Evolutionary conservation across 371 early-diverging fungal species (phyloP).

Genomic region (Choanephora cucurbitarum): DNA sequence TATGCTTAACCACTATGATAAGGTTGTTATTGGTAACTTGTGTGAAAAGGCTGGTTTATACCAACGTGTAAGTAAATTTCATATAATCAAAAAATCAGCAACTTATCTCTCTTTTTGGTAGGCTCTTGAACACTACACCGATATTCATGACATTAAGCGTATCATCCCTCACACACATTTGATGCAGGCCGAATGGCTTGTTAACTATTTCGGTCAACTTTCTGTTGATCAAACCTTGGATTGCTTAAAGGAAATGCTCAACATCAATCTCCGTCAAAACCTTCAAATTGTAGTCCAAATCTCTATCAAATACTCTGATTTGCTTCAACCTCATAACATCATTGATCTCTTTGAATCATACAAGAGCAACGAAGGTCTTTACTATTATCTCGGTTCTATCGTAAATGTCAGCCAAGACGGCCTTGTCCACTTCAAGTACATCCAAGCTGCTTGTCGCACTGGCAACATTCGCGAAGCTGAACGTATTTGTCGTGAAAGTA

Average conservation of each 20-base stretch:
- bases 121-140: conserved; percentile 96
- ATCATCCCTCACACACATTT: conserved; percentile 89
- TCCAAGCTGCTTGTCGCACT: conserved; percentile 92
- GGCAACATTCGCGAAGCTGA: conserved; percentile 98
- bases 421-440: conserved; percentile 97
- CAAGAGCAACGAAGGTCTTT: conserved; percentile 93
- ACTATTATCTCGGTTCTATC: conserved; percentile 92
- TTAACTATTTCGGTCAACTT: conserved; percentile 90
- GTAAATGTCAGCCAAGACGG: conserved; percentile 94
- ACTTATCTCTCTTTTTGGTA: conserved; percentile 14
- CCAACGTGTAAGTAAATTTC: conserved; percentile 86
- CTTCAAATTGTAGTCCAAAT: conserved; percentile 93
- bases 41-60: conserved; percentile 97
- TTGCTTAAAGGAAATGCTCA: conserved; percentile 89
- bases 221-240: conserved; percentile 94
- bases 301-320: conserved; percentile 95
- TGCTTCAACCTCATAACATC: conserved; percentile 83
- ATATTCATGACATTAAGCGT: conserved; percentile 94
- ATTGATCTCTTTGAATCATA: conserved; percentile 89
- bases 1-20: conserved; percentile 95
- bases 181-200: conserved; percentile 85
- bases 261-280: conserved; percentile 89
- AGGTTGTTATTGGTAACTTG: conserved; percentile 84
- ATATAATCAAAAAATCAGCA: conserved; percentile 10
- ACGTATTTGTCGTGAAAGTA: conserved; percentile 95